Conservation (phyloP, 2,329 filamentous ascomycete genomes). For the Clarireedia hainanense region DNA sequence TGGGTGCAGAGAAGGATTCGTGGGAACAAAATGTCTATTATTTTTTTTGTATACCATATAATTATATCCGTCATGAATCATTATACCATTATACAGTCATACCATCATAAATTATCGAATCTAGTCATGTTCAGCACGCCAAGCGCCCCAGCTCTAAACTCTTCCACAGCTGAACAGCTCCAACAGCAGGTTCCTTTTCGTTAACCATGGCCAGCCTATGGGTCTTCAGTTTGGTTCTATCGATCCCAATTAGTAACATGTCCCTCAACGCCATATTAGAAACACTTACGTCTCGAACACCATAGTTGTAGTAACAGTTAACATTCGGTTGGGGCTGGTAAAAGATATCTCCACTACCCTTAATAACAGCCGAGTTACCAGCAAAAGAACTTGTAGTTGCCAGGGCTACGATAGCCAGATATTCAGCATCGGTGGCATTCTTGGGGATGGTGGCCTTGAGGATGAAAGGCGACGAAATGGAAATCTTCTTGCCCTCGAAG, state of each 20-base stretch:
- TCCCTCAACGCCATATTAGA: not conserved
- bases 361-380: not conserved
- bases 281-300: slow-evolving; percentile 1
- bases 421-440: not conserved
- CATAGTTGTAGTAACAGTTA: slow-evolving; percentile 1
- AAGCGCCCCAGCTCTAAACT: too few species aligned
- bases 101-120: too few species aligned
- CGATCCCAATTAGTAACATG: not conserved
- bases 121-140: too few species aligned
- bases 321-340: not conserved
- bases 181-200: too few species aligned
- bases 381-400: slow-evolving; percentile 1
- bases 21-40: too few species aligned
- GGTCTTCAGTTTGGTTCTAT: not conserved
- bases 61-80: too few species aligned
- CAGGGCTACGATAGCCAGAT: not conserved
- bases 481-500: not conserved
- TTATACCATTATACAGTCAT: too few species aligned
- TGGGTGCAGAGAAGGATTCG: too few species aligned
- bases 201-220: not conserved
- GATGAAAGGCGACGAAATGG: not conserved
- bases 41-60: too few species aligned
- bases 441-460: not conserved
- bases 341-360: not conserved
- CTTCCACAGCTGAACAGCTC: too few species aligned